Conservation (phyloP, 2,329 filamentous ascomycete genomes). For the Clarireedia hainanense region DNA sequence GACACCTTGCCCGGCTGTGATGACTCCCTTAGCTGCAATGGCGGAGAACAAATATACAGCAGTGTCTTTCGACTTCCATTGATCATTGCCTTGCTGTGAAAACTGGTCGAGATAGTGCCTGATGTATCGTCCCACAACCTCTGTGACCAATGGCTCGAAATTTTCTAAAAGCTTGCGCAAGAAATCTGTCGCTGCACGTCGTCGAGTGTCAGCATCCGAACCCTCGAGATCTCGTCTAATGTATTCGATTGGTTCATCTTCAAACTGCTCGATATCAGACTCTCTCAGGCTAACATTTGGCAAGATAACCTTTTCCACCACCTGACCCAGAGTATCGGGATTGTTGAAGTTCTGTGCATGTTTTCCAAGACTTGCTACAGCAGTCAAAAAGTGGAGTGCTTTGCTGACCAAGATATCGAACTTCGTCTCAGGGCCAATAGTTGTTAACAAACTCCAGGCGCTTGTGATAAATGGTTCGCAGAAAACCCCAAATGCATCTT, state of each 20-base stretch:
- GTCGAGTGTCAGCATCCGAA: slow-evolving; percentile 87
- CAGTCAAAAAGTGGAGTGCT: slow-evolving; percentile 88
- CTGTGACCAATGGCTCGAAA: slow-evolving; percentile 78
- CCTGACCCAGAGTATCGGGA: slow-evolving; percentile 68
- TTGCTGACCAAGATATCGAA: slow-evolving; percentile 93
- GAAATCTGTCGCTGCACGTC: slow-evolving; percentile 92
- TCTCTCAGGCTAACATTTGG: slow-evolving; percentile 89
- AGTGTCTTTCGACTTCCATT: slow-evolving; percentile 97
- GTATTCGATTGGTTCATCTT: slow-evolving; percentile 98
- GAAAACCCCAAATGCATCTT: slow-evolving; percentile 81
- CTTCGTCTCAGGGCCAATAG: slow-evolving; percentile 78
- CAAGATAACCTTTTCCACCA: slow-evolving; percentile 92
- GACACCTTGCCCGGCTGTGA: slow-evolving; percentile 83
- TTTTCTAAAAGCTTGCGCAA: slow-evolving; percentile 80
- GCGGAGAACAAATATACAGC: slow-evolving; percentile 96
- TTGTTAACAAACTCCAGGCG: slow-evolving; percentile 86
- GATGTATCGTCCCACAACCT: slow-evolving; percentile 81
- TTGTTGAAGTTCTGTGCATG: slow-evolving; percentile 84
- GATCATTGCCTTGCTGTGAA: slow-evolving; percentile 54
- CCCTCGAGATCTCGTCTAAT: slow-evolving; percentile 92
- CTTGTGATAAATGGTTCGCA: slow-evolving; percentile 79
- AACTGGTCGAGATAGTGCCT: slow-evolving; percentile 73
- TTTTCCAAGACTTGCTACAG: slow-evolving; percentile 67
- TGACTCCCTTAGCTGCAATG: slow-evolving; percentile 83
- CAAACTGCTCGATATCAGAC: slow-evolving; percentile 90